Evolutionary conservation across 2,329 filamentous ascomycete genomes (phyloP).

Genomic region (Tolypocladium sp.): DNA sequence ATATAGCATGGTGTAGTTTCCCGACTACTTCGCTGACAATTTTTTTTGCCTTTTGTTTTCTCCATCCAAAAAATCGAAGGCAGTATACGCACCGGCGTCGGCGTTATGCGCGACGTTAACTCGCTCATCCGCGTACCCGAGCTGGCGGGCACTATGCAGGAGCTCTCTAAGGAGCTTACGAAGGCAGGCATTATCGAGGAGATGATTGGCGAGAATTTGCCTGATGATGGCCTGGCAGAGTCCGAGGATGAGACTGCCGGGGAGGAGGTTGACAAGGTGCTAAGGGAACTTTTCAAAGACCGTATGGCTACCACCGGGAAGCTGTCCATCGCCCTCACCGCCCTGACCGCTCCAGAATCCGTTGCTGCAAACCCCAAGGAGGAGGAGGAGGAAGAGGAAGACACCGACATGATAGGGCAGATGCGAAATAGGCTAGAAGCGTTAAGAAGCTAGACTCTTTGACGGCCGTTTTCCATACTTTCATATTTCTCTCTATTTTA

Average conservation of each 20-base stretch:
- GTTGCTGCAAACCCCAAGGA: conserved; percentile 36
- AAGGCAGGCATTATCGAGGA: conserved; percentile 96
- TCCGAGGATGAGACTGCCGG: conserved; percentile 70
- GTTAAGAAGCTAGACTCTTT: conserved; percentile 59
- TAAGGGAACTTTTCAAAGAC: conserved; percentile 83
- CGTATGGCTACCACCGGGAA: conserved; percentile 49
- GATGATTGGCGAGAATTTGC: conserved; percentile 82
- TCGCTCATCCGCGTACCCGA: conserved; percentile 74
- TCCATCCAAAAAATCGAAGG: conserved; percentile 92
- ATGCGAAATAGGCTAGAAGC: conserved; percentile 90
- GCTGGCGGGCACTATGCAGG: conserved; percentile 79
- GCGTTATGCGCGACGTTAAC: conserved; percentile 97
- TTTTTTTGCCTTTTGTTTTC: conserved; percentile 35
- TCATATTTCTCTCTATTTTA: no score
- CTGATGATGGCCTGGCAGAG: conserved; percentile 61
- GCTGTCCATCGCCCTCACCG: no score
- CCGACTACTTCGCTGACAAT: no score
- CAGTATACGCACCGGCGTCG: conserved; percentile 73
- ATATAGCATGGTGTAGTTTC: no score
- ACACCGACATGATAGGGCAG: conserved; percentile 79
- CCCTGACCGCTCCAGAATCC: conserved; percentile 35
- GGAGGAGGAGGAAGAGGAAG: conserved; percentile 62
- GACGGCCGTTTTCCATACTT: background rate
- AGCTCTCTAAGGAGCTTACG: conserved; percentile 77
- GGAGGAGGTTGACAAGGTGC: conserved; percentile 81